Conservation (phyloP, 1,284 basidiomycete genomes). For the Ceratobasidium sp. region DNA sequence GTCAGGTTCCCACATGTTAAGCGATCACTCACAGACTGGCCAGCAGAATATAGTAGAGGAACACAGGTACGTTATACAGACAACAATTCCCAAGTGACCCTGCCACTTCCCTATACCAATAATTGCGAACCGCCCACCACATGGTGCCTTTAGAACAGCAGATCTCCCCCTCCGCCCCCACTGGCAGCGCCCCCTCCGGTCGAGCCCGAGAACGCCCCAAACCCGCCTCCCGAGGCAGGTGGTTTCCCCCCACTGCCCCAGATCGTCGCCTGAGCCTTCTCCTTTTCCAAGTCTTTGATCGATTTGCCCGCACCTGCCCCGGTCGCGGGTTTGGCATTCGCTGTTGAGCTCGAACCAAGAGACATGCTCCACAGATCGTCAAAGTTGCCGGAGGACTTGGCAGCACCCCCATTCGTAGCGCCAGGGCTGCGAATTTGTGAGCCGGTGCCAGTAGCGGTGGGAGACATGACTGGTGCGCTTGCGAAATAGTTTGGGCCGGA, state of each 20-base stretch:
- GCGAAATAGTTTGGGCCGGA: constrained; percentile 41
- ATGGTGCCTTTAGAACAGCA: constrained; percentile 46
- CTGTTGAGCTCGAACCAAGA: constrained; percentile 64
- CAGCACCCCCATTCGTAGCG: constrained; percentile 45
- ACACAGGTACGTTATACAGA: constrained; percentile 39
- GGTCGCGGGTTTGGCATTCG: constrained; percentile 52
- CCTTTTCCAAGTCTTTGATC: constrained; percentile 88
- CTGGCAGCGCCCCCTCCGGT: constrained; percentile 14
- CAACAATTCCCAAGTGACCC: constrained; percentile 5
- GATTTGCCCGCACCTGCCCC: constrained; percentile 68
- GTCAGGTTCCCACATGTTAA: neutral
- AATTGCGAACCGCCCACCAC: neutral
- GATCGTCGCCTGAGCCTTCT: constrained; percentile 81
- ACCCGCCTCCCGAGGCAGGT: constrained; percentile 41
- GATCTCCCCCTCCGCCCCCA: constrained; percentile 47
- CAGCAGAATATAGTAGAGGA: constrained; percentile 15
- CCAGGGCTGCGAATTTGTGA: constrained; percentile 32
- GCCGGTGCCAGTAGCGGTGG: constrained; percentile 45
- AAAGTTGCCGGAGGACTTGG: constrained; percentile 65
- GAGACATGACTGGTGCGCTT: constrained; percentile 46
- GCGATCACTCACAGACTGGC: constrained; percentile 20
- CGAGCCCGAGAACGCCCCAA: constrained; percentile 28
- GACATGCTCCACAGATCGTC: constrained; percentile 94
- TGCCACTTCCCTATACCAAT: constrained; percentile 4
- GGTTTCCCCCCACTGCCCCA: constrained; percentile 63